Evolutionary conservation across 352 stramenopile genomes (phyloP), one percentile per base, ranked within the genome.

Genomic region (Globisporangium polare): DNA sequence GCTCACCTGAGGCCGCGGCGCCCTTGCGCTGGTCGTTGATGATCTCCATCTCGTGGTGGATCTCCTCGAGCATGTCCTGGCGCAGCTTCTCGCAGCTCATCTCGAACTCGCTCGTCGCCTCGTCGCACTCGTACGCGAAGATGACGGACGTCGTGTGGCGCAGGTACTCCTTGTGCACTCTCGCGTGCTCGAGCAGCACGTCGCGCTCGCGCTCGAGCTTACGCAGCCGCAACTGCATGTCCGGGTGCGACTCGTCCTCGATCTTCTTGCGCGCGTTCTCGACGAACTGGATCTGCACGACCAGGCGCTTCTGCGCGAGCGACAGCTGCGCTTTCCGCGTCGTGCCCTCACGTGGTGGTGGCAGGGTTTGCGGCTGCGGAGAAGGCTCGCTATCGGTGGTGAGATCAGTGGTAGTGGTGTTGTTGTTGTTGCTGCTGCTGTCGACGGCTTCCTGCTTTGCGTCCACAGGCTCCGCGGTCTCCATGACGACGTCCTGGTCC

Each of bases 51-150:
- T 94, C 85, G 42, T 91, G 73, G 46, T 91, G 78, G 69, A 94
- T 94, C 67, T 94, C 85, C 27, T 92, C 83, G 26, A 94, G 71
- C 85, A 94, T 94, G 60, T 92, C 83, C 26, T 92, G 78, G 20
- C 84, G 80, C 54, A 94, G 66, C 63, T 89, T 90, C 39, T 89
- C 83, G 64, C 85, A 94, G 31, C 81, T 77, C 58, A 90, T 57
- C 47, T 87, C 67, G 47, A 83, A 93, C 68, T 93, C 84, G 42
- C 80, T 86, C 45, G 78, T 83, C 24, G 84, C 84, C 56, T 93
- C 80, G 22, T 93, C 80, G 62, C 84, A 90, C 63, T 93, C 84
- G 62, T 93, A 93, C 49, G 78, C 69, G 49, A 90, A 93, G 61
- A 93, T 90, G 17, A 90, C 78, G 12, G 68, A 41, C 27, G 84